Base-by-base conservation (phyloP, 1,284 basidiomycete genomes). In the Entoloma clypeatum region DNA sequence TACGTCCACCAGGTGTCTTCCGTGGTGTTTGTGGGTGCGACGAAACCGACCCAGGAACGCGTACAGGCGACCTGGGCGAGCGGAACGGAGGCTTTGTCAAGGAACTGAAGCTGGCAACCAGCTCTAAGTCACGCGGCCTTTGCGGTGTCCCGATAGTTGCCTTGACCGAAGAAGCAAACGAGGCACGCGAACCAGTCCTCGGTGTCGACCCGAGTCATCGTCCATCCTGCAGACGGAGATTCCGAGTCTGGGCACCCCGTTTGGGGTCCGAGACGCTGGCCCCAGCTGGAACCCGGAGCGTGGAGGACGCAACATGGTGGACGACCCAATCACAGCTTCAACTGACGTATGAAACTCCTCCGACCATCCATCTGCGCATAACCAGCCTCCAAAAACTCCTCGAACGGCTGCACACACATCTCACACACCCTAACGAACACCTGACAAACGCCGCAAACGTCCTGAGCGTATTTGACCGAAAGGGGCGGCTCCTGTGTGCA, bases 351-450 rank as follows among this genome's bases (percentile, higher is more conserved):
- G 39, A 26, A n/a, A 17, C 8, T 33, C 22, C n/a, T 31, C 28
- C n/a, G 36, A 10, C 19, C 36, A 28, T 11, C 6, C 17, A 23
- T 42, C 2, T 58, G 43, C 7, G 64, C 65, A 41, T 69, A 81
- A 2, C 65, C 65, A 1, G 61, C 52, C 10, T 66, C 56, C 83
- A 83, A 86, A 53, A 79, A 80, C 23, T 74, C 72, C 4, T 57
- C 55, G 52, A 86, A 83, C 1, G 75, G 67, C 5, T 75, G 71
- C 8, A 53, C 48, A 2, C 65, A 56, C 4, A 61, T 58, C 0
- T 45, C 50, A 2, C 69, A 67, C 40, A 72, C 75, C 44, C 47
- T 48, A 85, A 81, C 11, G 72, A 70, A 2, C 79, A 71, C 41
- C 69, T 73, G 4, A 86, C 51, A 2, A 83, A 52, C 7, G 69